Percentiles rank a stretch among this genome's conserved stretches.
These are phyloP conservation scores for Trapa incisa DNA, from an alignment of 345 rosid genomes.

Conservation along the genomic window DNA sequence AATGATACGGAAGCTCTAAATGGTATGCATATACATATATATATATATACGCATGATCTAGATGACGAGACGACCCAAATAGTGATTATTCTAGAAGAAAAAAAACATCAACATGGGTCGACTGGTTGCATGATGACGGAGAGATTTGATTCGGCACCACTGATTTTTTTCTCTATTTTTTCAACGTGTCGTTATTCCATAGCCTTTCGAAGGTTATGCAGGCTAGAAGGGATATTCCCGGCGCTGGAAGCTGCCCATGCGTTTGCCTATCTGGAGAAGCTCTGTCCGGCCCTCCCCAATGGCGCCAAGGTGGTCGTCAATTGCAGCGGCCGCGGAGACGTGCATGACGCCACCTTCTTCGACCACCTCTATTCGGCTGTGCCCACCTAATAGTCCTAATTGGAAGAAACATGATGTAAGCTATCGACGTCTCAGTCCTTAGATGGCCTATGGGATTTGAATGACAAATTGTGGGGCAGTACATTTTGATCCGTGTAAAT, in stretches of 20 bases:
- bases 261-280: conserved; percentile 54
- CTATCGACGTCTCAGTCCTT: no score
- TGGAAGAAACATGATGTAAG: no score
- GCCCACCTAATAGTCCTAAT: no score
- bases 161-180: neutral
- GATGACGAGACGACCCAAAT: no score
- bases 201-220: conserved; percentile 42
- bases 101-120: no score
- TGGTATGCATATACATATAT: conserved; percentile 22
- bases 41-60: no score
- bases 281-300: conserved; percentile 41
- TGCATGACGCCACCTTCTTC: conserved; percentile 33
- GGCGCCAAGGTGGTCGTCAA: conserved; percentile 57
- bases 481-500: no score
- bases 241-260: conserved; percentile 74
- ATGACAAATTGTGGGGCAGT: no score
- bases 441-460: no score
- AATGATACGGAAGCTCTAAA: conserved; percentile 67
- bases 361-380: neutral
- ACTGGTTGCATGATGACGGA: no score
- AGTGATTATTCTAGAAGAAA: no score
- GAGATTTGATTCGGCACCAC: no score
- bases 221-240: conserved; percentile 73
- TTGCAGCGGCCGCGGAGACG: conserved; percentile 68
- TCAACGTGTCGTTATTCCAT: neutral